Conservation (phyloP, 2,329 filamentous ascomycete species). For the Pleomassaria siparia region DNA sequence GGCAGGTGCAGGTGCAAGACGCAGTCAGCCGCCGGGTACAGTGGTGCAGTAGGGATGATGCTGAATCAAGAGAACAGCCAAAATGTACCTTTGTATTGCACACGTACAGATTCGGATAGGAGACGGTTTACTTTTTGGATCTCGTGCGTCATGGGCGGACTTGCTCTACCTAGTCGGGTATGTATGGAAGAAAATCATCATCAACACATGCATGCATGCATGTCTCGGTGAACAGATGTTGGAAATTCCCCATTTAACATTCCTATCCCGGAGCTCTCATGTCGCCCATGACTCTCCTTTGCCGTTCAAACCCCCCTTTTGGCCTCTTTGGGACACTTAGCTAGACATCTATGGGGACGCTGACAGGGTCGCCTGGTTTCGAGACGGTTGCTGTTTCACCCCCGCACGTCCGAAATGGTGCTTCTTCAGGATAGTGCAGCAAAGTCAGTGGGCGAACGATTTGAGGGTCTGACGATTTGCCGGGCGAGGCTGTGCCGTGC, state of each 20-base stretch:
- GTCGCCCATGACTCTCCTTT: too few relatives aligned
- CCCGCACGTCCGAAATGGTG: not conserved
- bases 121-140: too few relatives aligned
- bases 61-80: slow-evolving; percentile 8
- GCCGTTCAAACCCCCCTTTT: too few relatives aligned
- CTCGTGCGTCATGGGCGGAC: not conserved
- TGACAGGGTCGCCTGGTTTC: not conserved
- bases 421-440: not conserved
- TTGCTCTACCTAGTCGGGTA: too few relatives aligned
- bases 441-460: not conserved
- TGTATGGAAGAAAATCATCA: too few relatives aligned
- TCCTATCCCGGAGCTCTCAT: too few relatives aligned
- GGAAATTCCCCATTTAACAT: too few relatives aligned
- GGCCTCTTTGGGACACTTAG: not conserved
- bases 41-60: slow-evolving; percentile 12
- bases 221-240: not conserved
- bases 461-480: slow-evolving; percentile 1
- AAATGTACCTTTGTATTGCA: too few relatives aligned
- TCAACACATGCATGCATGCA: too few relatives aligned
- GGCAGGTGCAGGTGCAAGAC: slow-evolving; percentile 4
- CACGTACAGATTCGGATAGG: too few relatives aligned
- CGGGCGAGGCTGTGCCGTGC: slow-evolving; percentile 2
- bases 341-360: not conserved
- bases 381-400: not conserved
- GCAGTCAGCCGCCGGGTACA: slow-evolving; percentile 20